phyloP scores from a whole-genome alignment of 805 yeast species.

The Zygosaccharomyces gambellarensis region DNA sequence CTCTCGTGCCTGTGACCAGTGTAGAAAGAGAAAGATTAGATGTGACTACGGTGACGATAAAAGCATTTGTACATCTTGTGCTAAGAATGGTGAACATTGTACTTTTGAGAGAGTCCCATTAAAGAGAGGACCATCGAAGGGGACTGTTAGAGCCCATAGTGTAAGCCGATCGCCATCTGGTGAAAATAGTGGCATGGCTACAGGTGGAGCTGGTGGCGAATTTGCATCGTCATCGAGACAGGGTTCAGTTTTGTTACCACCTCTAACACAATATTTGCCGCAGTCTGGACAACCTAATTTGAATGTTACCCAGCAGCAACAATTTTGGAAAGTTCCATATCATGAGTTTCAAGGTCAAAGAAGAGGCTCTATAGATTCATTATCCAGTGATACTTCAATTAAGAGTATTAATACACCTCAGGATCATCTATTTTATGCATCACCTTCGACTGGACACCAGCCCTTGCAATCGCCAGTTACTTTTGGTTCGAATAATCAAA shows the following conservation, averaged over 20 bases:
- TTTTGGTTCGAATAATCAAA: not conserved
- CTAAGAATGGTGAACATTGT: slow-evolving; percentile 55
- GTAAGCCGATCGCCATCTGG: slow-evolving; percentile 7
- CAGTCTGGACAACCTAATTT: slow-evolving; percentile 12
- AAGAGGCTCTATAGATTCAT: slow-evolving; percentile 32
- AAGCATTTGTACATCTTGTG: slow-evolving; percentile 61
- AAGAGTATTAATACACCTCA: slow-evolving; percentile 16
- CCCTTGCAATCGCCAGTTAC: slow-evolving; percentile 8
- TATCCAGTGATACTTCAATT: slow-evolving; percentile 29
- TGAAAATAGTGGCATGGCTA: not conserved
- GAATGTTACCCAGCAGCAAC: slow-evolving; percentile 22
- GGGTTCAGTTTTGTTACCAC: slow-evolving; percentile 29
- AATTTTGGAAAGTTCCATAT: slow-evolving; percentile 36
- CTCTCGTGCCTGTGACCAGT: slow-evolving; percentile 76
- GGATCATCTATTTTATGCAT: slow-evolving; percentile 19
- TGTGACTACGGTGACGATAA: slow-evolving; percentile 59
- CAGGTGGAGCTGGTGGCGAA: not conserved
- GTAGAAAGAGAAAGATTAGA: slow-evolving; percentile 65
- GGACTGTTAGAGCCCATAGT: slow-evolving; percentile 42
- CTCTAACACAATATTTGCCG: slow-evolving; percentile 30
- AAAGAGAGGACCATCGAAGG: slow-evolving; percentile 77
- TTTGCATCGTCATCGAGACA: slow-evolving; percentile 15
- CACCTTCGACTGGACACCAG: slow-evolving; percentile 10
- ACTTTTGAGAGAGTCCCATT: slow-evolving; percentile 66
- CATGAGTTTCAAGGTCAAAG: slow-evolving; percentile 31